These are phyloP conservation scores for Podospora pseudopauciseta DNA, from an alignment of 495 filamentous ascomycete genomes.

Conservation along the genomic window DNA sequence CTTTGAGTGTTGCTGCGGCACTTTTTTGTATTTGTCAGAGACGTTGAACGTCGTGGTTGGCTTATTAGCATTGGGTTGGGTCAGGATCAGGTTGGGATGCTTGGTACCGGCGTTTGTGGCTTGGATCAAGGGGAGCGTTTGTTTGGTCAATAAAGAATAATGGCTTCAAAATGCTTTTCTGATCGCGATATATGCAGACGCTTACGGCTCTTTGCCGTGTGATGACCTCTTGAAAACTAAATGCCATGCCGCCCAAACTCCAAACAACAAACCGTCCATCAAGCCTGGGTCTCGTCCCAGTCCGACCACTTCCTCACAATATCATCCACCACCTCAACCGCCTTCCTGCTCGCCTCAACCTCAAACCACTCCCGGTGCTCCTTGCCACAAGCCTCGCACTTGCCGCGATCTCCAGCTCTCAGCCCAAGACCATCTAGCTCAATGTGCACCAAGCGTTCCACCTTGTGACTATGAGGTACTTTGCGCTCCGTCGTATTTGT, in stretches of 20 bases:
- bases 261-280: background rate
- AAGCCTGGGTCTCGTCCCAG: constrained; percentile 57
- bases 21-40: background rate
- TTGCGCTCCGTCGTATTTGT: constrained; percentile 50
- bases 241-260: background rate
- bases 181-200: background rate
- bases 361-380: constrained; percentile 97
- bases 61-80: background rate
- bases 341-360: constrained; percentile 68
- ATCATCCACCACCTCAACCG: constrained; percentile 73
- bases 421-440: constrained; percentile 71
- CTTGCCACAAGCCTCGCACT: constrained; percentile 76
- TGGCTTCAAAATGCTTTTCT: background rate
- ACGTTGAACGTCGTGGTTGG: background rate
- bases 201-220: background rate
- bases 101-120: constrained; percentile 1
- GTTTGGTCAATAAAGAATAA: background rate
- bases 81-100: background rate
- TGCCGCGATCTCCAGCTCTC: constrained; percentile 49
- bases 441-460: constrained; percentile 86
- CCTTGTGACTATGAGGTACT: constrained; percentile 80
- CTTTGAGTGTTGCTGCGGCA: background rate
- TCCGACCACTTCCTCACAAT: constrained; percentile 80
- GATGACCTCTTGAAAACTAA: background rate
- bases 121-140: background rate